These are phyloP conservation scores for Mycosarcoma maydis DNA, from an alignment of 1,284 basidiomycete genomes.

Conservation along the genomic window DNA sequence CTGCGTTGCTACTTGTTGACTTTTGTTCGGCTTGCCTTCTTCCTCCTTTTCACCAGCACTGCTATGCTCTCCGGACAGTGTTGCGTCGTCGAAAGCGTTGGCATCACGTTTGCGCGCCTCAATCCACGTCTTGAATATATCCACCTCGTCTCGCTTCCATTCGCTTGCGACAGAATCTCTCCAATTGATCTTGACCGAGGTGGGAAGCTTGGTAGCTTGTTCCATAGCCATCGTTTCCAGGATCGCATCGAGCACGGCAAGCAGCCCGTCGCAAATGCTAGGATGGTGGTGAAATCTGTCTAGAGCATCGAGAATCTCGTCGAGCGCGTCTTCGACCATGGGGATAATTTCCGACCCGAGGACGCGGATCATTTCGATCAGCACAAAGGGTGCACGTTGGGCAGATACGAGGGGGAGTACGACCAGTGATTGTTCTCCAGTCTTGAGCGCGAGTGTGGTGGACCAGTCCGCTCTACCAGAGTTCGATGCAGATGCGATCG, in stretches of 20 bases:
- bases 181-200: background rate
- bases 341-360: conserved; percentile 60
- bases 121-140: conserved; percentile 17
- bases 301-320: conserved; percentile 63
- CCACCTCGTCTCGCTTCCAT: conserved; percentile 3
- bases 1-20: conserved; percentile 34
- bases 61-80: background rate
- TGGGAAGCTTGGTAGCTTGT: conserved; percentile 9
- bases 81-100: conserved; percentile 3
- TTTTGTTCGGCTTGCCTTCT: conserved; percentile 37
- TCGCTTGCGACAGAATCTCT: background rate
- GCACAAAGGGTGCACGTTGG: conserved; percentile 60
- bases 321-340: conserved; percentile 63
- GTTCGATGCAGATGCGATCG: background rate
- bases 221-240: conserved; percentile 51
- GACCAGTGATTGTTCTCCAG: background rate
- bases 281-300: conserved; percentile 61
- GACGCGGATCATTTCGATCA: conserved; percentile 62
- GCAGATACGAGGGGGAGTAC: conserved; percentile 51
- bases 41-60: conserved; percentile 6
- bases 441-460: too few relatives aligned
- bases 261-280: conserved; percentile 51
- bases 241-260: conserved; percentile 56
- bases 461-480: background rate
- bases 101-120: conserved; percentile 1